Evolutionary conservation across 768 basidiomycete species (phyloP).

Genomic region (Solioccasus polychromus): DNA sequence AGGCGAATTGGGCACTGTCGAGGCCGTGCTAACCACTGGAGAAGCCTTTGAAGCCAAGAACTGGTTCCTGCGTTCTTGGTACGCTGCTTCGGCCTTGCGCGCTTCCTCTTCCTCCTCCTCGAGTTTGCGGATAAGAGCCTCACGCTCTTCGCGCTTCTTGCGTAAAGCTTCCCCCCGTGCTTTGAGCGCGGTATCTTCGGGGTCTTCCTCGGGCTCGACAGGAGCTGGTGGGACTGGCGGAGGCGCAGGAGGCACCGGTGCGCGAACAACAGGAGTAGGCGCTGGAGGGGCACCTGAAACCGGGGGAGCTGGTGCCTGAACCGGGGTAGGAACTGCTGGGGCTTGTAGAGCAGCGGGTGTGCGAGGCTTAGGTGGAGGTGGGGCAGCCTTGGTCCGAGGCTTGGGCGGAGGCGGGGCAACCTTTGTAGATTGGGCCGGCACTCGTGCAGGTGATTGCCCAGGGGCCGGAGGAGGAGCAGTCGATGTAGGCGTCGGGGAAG

Average conservation of each 20-base stretch:
- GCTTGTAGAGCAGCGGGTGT: conserved; percentile 14
- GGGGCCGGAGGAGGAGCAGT: conserved; percentile 43
- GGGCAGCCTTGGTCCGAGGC: conserved; percentile 27
- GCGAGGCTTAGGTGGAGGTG: conserved; percentile 32
- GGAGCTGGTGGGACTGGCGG: conserved; percentile 49
- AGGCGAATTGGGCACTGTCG: conserved; percentile 30
- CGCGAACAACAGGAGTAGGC: conserved; percentile 21
- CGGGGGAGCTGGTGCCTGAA: conserved; percentile 20
- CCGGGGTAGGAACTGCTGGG: conserved; percentile 21
- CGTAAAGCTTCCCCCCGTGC: conserved; percentile 68
- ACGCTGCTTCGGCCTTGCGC: conserved; percentile 43
- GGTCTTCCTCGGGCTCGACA: conserved; percentile 55
- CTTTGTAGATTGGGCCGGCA: no score
- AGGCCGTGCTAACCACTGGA: conserved; percentile 25
- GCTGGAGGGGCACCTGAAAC: conserved; percentile 24
- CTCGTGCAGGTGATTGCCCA: conserved; percentile 29
- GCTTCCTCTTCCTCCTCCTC: conserved; percentile 66
- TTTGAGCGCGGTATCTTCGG: conserved; percentile 70
- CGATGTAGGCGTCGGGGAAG: conserved; percentile 42
- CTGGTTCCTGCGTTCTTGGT: conserved; percentile 31
- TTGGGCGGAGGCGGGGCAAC: conserved; percentile 41
- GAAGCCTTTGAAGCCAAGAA: conserved; percentile 39
- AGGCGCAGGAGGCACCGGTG: conserved; percentile 40
- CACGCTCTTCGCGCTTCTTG: conserved; percentile 71
- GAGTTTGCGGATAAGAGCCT: conserved; percentile 63